Evolutionary conservation across 352 stramenopile species (phyloP), one percentile per base, ranked within the genome.

Genomic region (Phytophthora macrochlamydospora): DNA sequence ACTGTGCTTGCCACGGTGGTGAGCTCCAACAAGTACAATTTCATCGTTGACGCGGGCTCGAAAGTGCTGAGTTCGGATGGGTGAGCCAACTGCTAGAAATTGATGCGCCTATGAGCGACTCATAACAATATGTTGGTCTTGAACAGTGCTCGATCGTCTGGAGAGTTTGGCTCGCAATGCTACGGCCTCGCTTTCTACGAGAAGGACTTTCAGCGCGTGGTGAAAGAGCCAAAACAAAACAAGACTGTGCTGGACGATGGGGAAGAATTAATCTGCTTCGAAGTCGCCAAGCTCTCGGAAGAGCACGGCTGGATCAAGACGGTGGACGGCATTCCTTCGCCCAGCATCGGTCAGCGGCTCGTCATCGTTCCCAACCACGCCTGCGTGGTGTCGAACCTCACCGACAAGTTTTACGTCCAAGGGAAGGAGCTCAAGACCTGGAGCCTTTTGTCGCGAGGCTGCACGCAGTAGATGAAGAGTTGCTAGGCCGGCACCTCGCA

Each of bases 301-400:
- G 85, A 93, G 53, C 85, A 93, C 40, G 80, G 82, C 14, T 93
- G 85, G 85, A 37, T 88, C 40, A 74, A 88, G 62, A 75, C 85
- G 40, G 67, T 82, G 6, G 78, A 89, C 8, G 80, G 82, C 13
- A 75, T 86, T 37, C 57, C 73, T 7, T 66, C 71, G 0, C 82
- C 85, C 0, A 49, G 66, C 6, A 89, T 93, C 33, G 82, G 85
- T 35, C 56, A 79, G 43, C 76, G 75, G 14, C 76, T 93, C 61
- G 52, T 86, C n/a, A 81, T 91, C 32, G 58, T 91, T 9, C 82
- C 82, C 13, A 93, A 91, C 62, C 85, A 93, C 43, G 62, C 83
- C 29, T 93, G 85, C 38, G 77, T 89, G 13, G 74, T 90, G 13
- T 69, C 73, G 7, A 93, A 93, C 56, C 78, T 93, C n/a, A 86